phyloP scores from a whole-genome alignment of 2,329 filamentous ascomycete genomes.

The Sordariomycetes sp. region DNA sequence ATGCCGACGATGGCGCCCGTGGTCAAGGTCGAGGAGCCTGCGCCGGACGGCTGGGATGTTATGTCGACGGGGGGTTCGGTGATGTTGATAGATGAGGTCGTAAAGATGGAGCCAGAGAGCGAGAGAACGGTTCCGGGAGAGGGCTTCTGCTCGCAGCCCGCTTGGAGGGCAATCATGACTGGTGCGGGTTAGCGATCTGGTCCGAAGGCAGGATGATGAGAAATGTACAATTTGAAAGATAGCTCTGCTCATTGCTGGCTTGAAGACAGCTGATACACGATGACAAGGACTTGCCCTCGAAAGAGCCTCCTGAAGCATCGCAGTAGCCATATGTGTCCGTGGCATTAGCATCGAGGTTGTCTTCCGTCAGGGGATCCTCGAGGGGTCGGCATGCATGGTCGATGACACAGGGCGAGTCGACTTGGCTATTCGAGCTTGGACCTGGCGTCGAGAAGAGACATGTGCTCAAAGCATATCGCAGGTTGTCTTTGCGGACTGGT shows the following conservation, averaged over 20 bases:
- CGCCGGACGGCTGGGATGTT: slow-evolving; percentile 13
- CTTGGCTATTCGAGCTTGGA: slow-evolving; percentile 10
- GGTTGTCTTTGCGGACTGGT: slow-evolving; percentile 31
- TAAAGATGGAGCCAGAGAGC: slow-evolving; percentile 34
- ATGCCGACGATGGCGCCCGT: slow-evolving; percentile 46
- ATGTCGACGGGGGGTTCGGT: slow-evolving; percentile 19
- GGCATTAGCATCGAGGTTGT: slow-evolving; percentile 14
- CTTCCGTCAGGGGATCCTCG: slow-evolving; percentile 23
- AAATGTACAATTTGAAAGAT: slow-evolving; percentile 40
- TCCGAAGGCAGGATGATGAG: slow-evolving; percentile 2
- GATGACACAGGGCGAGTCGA: slow-evolving; percentile 32
- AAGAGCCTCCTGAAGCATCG: slow-evolving; percentile 21
- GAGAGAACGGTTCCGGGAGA: slow-evolving; percentile 24
- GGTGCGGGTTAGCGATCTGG: slow-evolving; percentile 6
- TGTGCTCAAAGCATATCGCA: slow-evolving; percentile 36
- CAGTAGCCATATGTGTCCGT: slow-evolving; percentile 30
- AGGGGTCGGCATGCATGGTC: slow-evolving; percentile 30
- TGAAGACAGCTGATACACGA: too few relatives aligned
- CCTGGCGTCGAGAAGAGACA: slow-evolving; percentile 31
- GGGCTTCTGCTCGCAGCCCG: slow-evolving; percentile 37
- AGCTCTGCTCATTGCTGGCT: slow-evolving; percentile 28
- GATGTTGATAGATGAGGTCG: slow-evolving; percentile 25
- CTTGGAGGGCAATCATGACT: slow-evolving; percentile 39
- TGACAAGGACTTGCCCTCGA: slow-evolving; percentile 18
- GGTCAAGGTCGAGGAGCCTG: slow-evolving; percentile 23